Percentiles rank a stretch among this genome's conserved stretches.
Evolutionary conservation across 1,139 yeast genomes (phyloP).

Genomic region (Yamadazyma sp.): DNA sequence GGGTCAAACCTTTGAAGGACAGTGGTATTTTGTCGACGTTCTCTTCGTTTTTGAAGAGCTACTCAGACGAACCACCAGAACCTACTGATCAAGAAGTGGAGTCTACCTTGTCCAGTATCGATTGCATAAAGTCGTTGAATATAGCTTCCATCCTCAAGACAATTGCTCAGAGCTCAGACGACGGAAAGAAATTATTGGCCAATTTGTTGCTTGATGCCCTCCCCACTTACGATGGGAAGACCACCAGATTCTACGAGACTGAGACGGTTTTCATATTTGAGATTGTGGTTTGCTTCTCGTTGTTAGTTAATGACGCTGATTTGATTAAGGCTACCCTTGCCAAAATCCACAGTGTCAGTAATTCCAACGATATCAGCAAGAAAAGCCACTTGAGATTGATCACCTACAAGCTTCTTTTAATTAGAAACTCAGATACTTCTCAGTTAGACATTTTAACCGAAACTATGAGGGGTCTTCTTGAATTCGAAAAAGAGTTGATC

Average conservation of each 20-base stretch:
- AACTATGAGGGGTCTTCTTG: constrained; percentile 3
- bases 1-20: constrained; percentile 62
- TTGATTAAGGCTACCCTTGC: constrained; percentile 26
- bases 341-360: constrained; percentile 18
- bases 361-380: constrained; percentile 24
- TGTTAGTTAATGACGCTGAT: constrained; percentile 41
- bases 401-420: constrained; percentile 43
- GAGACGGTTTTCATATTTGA: constrained; percentile 60
- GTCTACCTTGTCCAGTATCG: constrained; percentile 75
- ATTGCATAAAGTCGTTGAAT: constrained; percentile 72
- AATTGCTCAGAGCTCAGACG: constrained; percentile 33
- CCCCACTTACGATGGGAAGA: constrained; percentile 33
- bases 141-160: constrained; percentile 51
- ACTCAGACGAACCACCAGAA: constrained; percentile 82
- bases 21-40: constrained; percentile 82
- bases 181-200: constrained; percentile 21
- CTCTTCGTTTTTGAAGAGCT: constrained; percentile 87
- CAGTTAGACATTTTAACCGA: constrained; percentile 15
- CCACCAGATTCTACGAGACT: constrained; percentile 50
- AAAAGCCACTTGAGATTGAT: constrained; percentile 31
- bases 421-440: constrained; percentile 29
- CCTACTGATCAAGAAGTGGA: constrained; percentile 93
- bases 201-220: constrained; percentile 26
- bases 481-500: constrained; percentile 39
- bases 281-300: constrained; percentile 48